Evolutionary conservation across 176 grass and related monocot genomes (phyloP), one percentile per base, ranked within the genome.

Genomic region (Thalia dealbata): DNA sequence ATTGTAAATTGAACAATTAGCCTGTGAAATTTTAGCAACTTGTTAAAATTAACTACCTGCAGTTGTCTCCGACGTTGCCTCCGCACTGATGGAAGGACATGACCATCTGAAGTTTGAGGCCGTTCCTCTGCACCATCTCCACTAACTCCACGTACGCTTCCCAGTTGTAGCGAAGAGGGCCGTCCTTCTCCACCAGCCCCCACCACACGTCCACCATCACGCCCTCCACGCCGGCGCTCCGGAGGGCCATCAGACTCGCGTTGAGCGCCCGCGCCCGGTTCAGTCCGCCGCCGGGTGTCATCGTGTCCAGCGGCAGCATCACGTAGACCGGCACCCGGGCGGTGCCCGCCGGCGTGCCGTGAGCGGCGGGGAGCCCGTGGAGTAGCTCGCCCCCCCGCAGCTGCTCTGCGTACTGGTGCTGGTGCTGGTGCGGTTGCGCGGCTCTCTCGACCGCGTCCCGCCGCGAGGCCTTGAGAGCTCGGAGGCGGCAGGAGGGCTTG

Each of bases 121-220:
- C 89, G 38, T 88, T 86, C 72, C 76, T 72, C 78, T 88, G 85
- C 45, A 89, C 93, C 93, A 97, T 92, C 75, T 81, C 81, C 38
- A 91, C 87, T 61, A 97, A 72, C 71, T 97, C 95, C 35, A 75
- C 83, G 79, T 97, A 97, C 6, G 83, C 83, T 75, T 88, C 89
- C 95, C 95, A 97, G 81, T 92, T 81, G 50, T 97, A 97, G 0
- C 71, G 75, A 9, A 81, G 60, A 21, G 95, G 90, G 0, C 85
- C 95, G 0, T 92, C 87, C 66, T 81, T 70, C 77, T 97, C 95
- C 22, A 92, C 95, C 50, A 97, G 26, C 15, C 90, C 95, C 95
- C 95, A 97, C 95, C 95, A 97, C 76, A 91, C 95, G 75, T 97
- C 95, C 41, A 84, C 90, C 90, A 97, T 97, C 44, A 97, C 90